Evolutionary conservation across 192 early-diverging fungal species (phyloP), one percentile per base, ranked within the genome.

Genomic region (Obelidium mucronatum): DNA sequence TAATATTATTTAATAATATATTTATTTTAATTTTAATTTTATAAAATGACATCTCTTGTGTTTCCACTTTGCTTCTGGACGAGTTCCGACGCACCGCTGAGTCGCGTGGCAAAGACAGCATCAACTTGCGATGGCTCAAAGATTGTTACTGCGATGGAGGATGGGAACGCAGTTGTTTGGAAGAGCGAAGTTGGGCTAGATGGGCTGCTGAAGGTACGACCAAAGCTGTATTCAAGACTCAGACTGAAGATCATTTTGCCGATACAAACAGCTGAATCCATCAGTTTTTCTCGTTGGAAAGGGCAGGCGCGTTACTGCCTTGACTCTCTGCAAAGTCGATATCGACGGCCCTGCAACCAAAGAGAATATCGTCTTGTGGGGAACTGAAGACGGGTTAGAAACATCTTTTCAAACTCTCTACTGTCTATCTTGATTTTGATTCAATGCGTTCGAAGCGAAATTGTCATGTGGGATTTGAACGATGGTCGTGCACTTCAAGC

Each of bases 401-500:
- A 0, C 0, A 51, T 31, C 6, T 68, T 48, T 22, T 3, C 44
- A 40, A 22, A 6, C 13, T 1, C 0, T 52, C 26, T 28, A 42
- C 11, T n/a, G n/a, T n/a, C n/a, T n/a, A n/a, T n/a, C 8, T 22
- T 51, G 48, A 15, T 51, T 22, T 51, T 51, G 48, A 51, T 51
- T 15, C 48, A 51, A 15, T n/a, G n/a, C n/a, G n/a, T n/a, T 26
- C 34, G 11, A 8, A 78, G 80, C 24, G 84, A 85, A 37, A 64
- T 80, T 51, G 74, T 77, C 28, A 79, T 85, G 79, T 85, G 84
- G 84, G 84, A 83, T 64, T 22, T 85, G 24, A 40, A 26, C 1
- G 84, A 85, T 55, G 84, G 84, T n/a, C 79, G 84, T 28, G 82
- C 80, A 33, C 68, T 85, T 26, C 75, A 77, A 40, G 53, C 73